A percentile compares a stretch with the other conserved stretches of the same genome.
Evolutionary conservation across 2,329 filamentous ascomycete species (phyloP).

Genomic region (Pseudogymnoascus sp.): DNA sequence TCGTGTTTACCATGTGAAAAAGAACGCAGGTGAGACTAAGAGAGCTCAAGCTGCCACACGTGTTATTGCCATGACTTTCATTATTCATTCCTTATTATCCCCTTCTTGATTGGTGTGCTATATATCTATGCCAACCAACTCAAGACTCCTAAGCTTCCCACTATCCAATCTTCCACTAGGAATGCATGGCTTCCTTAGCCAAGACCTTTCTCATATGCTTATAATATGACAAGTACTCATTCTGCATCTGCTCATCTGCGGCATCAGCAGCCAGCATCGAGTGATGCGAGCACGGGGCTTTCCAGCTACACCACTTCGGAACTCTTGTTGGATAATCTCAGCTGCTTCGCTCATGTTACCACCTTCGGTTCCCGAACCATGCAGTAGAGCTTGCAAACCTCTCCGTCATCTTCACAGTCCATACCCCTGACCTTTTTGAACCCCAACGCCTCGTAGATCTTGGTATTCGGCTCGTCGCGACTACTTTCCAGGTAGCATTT

Average conservation of each 20-base stretch:
- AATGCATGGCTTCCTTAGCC: neutral
- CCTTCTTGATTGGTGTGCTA: neutral
- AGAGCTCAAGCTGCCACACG: neutral
- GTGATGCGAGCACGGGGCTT: neutral
- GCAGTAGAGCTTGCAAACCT: constrained; percentile 43
- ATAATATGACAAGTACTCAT: neutral
- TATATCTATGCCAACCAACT: neutral
- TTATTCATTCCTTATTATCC: neutral
- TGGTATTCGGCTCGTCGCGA: constrained; percentile 57
- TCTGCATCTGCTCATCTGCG: neutral
- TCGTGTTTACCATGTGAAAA: neutral
- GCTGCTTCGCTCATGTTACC: neutral
- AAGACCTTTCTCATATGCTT: neutral
- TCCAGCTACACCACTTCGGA: neutral
- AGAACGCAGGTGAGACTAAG: neutral
- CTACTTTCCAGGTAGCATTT: constrained; percentile 65
- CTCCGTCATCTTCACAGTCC: constrained; percentile 55
- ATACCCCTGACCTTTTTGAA: constrained; percentile 58
- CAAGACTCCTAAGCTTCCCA: neutral
- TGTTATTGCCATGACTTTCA: neutral
- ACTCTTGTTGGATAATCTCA: neutral
- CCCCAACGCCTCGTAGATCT: constrained; percentile 62
- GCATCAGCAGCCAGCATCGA: neutral
- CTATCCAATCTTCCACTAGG: neutral
- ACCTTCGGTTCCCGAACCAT: constrained; percentile 37